These are phyloP conservation scores for Fagopyrum tataricum DNA, from an alignment of 148 eudicot genomes.

Conservation along the genomic window DNA sequence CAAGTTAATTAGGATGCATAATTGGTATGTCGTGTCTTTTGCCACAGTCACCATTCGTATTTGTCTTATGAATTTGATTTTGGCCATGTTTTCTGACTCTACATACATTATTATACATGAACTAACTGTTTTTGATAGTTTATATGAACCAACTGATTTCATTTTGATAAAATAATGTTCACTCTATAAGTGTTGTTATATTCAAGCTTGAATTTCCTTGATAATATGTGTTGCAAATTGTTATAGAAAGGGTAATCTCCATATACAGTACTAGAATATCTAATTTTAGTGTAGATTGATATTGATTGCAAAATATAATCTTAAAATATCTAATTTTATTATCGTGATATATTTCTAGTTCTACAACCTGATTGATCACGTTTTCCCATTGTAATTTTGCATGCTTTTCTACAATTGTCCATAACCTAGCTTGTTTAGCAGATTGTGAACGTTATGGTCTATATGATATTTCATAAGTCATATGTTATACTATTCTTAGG, in stretches of 20 bases:
- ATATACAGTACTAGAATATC: no score
- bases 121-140: no score
- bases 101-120: neutral
- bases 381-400: neutral
- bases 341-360: neutral
- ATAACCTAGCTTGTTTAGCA: neutral
- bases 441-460: neutral
- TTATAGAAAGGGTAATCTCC: no score
- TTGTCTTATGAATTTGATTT: neutral
- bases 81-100: neutral
- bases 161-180: neutral
- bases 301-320: no score
- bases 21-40: neutral
- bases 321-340: no score
- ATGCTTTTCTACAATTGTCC: neutral
- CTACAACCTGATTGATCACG: neutral
- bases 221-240: no score
- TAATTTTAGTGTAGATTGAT: no score
- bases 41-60: neutral
- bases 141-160: neutral
- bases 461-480: neutral
- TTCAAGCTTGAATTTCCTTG: no score
- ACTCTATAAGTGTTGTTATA: no score
- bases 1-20: neutral
- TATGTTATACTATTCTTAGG: neutral